Evolutionary conservation across 208 protist genomes (phyloP), one percentile per base, ranked within the genome.

Genomic region (Crithidia expoeki): DNA sequence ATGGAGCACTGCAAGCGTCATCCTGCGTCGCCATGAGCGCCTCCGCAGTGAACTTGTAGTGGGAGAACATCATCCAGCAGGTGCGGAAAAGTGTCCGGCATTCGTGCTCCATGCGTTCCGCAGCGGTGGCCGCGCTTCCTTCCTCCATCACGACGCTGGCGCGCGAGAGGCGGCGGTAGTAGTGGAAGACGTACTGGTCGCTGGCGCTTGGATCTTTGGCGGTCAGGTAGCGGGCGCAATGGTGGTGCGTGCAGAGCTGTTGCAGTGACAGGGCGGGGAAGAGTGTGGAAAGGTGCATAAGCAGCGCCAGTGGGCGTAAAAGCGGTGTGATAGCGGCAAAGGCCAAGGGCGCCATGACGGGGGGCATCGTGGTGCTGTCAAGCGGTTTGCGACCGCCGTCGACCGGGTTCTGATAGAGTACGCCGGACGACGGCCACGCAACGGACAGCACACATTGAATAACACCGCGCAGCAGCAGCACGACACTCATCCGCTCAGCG

Each of bases 351-450:
- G 79, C 72, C 73, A 88, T 76, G 25, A 49, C 71, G 6, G 60
- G 57, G 14, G 76, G 61, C 32, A 70, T 34, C 14, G 73, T 70
- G 6, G 75, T 82, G 34, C 42, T 63, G 47, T 67, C 65, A 17
- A 64, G 42, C 11, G 56, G 47, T 58, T 34, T 56, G 36, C 76
- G 59, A 19, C 55, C 50, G 51, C 74, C 78, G 21, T 64, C 59
- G 14, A 55, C 44, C 2, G 57, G 46, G n/a, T 64, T 65, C 60
- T 85, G 80, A 57, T 89, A 95, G 28, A 95, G 51, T 33, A 92
- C 81, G 16, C 90, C 88, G 1, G 86, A 93, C n/a, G 73, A 88
- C 0, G 90, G 90, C 87, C 88, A 95, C 40, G 84, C 85, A n/a
- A 92, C 68, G 65, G 78, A 80, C 21, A 92, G 76, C 76, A 93